These are phyloP conservation scores for Beauveria caledonica DNA, from an alignment of 2,329 filamentous ascomycete genomes.

Conservation along the genomic window DNA sequence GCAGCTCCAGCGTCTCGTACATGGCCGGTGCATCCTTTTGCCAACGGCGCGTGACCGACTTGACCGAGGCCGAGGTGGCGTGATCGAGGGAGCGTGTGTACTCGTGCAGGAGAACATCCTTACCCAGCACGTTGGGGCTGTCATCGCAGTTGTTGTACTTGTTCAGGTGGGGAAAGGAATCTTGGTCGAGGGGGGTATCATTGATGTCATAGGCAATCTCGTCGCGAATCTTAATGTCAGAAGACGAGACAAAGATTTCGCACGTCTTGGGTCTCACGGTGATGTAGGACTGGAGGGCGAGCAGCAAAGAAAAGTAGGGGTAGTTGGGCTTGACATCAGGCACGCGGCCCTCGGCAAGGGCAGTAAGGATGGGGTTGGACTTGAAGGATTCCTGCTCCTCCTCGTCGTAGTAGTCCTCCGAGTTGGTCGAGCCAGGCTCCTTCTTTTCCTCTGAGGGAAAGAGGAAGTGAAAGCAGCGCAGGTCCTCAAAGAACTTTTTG, in stretches of 20 bases:
- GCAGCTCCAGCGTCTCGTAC: constrained; percentile 41
- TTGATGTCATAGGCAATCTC: constrained; percentile 38
- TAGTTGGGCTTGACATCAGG: constrained; percentile 54
- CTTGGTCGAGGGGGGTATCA: constrained; percentile 33
- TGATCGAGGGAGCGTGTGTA: constrained; percentile 48
- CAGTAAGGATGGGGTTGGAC: constrained; percentile 54
- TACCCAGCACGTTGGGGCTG: constrained; percentile 40
- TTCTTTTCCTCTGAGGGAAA: constrained; percentile 50
- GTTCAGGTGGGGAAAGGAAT: constrained; percentile 48
- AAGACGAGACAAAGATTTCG: constrained; percentile 51
- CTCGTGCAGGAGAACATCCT: constrained; percentile 49
- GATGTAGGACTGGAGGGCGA: constrained; percentile 45
- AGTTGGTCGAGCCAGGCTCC: constrained; percentile 53
- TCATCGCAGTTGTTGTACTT: constrained; percentile 46
- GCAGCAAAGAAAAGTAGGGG: constrained; percentile 50
- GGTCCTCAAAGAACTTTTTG: constrained; percentile 56
- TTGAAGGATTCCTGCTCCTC: constrained; percentile 49
- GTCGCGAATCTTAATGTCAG: constrained; percentile 41
- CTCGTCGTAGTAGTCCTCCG: constrained; percentile 41
- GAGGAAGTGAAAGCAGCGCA: constrained; percentile 56
- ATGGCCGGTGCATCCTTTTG: constrained; percentile 50
- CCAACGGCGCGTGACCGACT: constrained; percentile 47
- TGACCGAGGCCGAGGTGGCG: constrained; percentile 47
- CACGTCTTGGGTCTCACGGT: constrained; percentile 49
- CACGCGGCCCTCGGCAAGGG: constrained; percentile 48